Base-by-base conservation (phyloP, 1,284 basidiomycete genomes). In the Tranzscheliella williamsii region DNA sequence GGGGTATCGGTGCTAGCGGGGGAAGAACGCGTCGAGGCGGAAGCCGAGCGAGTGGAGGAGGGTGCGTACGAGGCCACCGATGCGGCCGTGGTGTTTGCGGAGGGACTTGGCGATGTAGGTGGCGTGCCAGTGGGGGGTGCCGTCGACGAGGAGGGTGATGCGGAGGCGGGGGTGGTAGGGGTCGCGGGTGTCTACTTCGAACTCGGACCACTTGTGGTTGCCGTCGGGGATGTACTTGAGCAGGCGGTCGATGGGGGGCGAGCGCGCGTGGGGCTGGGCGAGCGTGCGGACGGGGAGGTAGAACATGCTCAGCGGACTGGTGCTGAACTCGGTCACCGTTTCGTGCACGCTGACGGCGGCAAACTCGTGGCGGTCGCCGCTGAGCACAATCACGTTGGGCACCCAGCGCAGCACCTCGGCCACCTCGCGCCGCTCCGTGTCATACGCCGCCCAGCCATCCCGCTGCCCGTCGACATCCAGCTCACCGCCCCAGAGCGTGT, bases 361-460 rank as follows among this genome's bases (percentile, higher is more conserved):
- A 73, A 89, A 90, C 76, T 90, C 88, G 78, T 90, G 89, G 8
- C 88, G 82, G 73, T 90, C 88, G 16, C 75, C 74, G 39, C 70
- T 74, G 22, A 76, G 79, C 34, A 89, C 74, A 63, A 87, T 80
- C 24, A 87, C 83, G 70, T 90, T 90, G 4, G 87, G 87, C 5
- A 90, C 85, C 41, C 84, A 83, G 30, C 71, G 66, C 27, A 76
- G 50, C 24, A 73, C 61, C 16, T 73, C 53, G 17, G 75, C 56
- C 16, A 74, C 56, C 47, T 70, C 51, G 23, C 47, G 51, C 57
- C 87, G 85, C 78, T 90, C 89, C 11, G 78, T 78, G 11, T 81
- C 79, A 78, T 85, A 90, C 0, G 81, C 87, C 0, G 85, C 85
- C 88, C 88, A 91, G 2, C 73, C 64, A 75, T 88, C 87, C 24